Base-by-base conservation (phyloP, 768 basidiomycete species). In the Chlorophyllum brunneum region DNA sequence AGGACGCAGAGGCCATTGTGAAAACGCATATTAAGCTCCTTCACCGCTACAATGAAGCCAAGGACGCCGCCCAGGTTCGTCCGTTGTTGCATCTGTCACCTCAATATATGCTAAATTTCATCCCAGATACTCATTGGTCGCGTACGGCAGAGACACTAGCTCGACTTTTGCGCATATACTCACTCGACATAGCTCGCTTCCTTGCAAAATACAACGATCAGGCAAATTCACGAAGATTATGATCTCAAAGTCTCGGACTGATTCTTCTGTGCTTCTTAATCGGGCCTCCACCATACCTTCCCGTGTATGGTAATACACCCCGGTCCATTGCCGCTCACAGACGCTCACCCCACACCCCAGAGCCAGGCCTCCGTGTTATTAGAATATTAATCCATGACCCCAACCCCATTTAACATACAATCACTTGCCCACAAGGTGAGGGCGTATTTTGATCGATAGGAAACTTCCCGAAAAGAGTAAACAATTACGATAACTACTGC, bases 41-140 rank as follows among this genome's bases (percentile, higher is more conserved):
- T 30, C 89, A 91, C 64, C 72, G 70, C 31, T 92, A 90, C 56
- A 91, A 91, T 55, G 89, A 91, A 63, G 79, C 86, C 7, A 91
- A 91, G 62, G 89, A 92, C 63, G 89, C 88, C 3, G 76, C 86
- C 0, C 89, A 91, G 82, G 88, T 82, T 55, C 23, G 15, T 48
- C 46, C 20, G 29, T 20, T 22, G 6, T 22, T 20, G 16, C 20
- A n/a, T 15, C 15, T 23, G 8, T 33, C 30, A 22, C 16, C 11
- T 8, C 22, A 18, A 23, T 42, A 27, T 39, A 45, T n/a, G 34
- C 31, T 31, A 20, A 16, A 13, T 18, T 42, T 34, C 15, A 11
- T 11, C 40, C 54, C 54, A 92, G 90, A 83, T 88, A 39, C 70
- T 92, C 45, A 88, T 92, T 48, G 90, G 89, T 56, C 85, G 81